A percentile compares a stretch with the other conserved stretches of the same genome.
phyloP scores from a whole-genome alignment of 2,329 filamentous ascomycete species.

The Thielaviopsis punctulata region DNA sequence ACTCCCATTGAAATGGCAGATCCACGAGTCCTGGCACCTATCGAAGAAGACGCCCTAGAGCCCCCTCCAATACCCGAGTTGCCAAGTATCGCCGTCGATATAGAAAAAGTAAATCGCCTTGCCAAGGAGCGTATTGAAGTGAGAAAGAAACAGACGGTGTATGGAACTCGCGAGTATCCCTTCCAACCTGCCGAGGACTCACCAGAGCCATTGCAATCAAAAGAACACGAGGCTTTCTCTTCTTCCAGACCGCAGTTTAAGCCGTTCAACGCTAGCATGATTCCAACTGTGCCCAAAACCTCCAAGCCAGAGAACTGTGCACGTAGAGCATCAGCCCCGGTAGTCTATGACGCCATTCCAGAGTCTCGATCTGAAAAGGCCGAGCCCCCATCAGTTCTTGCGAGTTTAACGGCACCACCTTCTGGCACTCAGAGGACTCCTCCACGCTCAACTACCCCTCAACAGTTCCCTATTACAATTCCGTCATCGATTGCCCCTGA shows the following conservation, averaged over 20 bases:
- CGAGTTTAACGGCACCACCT: neutral
- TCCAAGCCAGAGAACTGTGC: neutral
- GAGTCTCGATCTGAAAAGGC: neutral
- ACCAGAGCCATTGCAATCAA: neutral
- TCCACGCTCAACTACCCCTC: neutral
- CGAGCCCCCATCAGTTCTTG: neutral
- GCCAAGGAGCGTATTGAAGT: neutral
- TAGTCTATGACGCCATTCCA: neutral
- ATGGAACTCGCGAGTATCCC: slow-evolving; percentile 10
- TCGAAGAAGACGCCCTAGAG: slow-evolving; percentile 15
- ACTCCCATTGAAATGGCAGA: slow-evolving; percentile 30
- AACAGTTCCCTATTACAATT: neutral
- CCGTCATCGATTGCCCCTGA: neutral
- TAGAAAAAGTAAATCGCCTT: slow-evolving; percentile 1
- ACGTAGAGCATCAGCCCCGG: neutral
- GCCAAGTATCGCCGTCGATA: slow-evolving; percentile 13
- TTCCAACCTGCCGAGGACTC: slow-evolving; percentile 10
- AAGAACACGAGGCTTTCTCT: neutral
- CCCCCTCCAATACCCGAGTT: slow-evolving; percentile 22
- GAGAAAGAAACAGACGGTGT: slow-evolving; percentile 3
- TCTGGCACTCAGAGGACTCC: neutral
- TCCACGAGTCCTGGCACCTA: slow-evolving; percentile 21
- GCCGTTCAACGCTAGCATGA: slow-evolving; percentile 5
- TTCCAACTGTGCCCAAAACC: neutral
- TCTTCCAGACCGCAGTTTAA: neutral